Conservation (phyloP, 345 rosid genomes). For the Salix caprea region DNA sequence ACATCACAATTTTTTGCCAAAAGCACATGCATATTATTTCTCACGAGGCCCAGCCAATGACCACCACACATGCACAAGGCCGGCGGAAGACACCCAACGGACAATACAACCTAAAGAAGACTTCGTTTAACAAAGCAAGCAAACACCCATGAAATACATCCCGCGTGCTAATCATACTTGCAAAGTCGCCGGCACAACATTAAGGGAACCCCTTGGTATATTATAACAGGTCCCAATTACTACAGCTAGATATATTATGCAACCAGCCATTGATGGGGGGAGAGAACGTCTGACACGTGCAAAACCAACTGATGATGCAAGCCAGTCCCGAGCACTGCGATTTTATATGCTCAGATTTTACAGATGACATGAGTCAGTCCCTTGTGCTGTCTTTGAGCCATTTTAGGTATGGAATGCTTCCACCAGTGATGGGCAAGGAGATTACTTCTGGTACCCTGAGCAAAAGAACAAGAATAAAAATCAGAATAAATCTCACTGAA, state of each 20-base stretch:
- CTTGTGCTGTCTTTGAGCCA: slow-evolving; percentile 83
- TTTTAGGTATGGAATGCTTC: slow-evolving; percentile 65
- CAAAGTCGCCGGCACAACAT: neutral
- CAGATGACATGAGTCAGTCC: slow-evolving; percentile 37
- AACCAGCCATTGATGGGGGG: too few relatives aligned
- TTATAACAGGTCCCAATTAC: neutral
- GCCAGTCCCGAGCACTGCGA: neutral
- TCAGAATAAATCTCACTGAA: neutral
- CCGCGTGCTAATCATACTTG: neutral
- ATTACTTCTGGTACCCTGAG: slow-evolving; percentile 87
- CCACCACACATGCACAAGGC: neutral
- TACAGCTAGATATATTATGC: neutral
- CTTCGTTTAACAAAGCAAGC: neutral
- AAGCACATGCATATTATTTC: neutral
- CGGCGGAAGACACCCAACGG: neutral
- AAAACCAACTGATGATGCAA: neutral
- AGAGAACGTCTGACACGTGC: neutral
- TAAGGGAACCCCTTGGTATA: neutral
- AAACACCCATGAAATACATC: neutral
- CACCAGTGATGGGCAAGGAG: slow-evolving; percentile 78
- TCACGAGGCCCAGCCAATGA: neutral
- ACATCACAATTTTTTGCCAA: too few relatives aligned
- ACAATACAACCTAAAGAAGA: neutral
- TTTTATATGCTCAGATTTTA: neutral
- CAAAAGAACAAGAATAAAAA: slow-evolving; percentile 2